phyloP scores from a whole-genome alignment of 768 basidiomycete species.

The Rhodotorula sphaerocarpa region DNA sequence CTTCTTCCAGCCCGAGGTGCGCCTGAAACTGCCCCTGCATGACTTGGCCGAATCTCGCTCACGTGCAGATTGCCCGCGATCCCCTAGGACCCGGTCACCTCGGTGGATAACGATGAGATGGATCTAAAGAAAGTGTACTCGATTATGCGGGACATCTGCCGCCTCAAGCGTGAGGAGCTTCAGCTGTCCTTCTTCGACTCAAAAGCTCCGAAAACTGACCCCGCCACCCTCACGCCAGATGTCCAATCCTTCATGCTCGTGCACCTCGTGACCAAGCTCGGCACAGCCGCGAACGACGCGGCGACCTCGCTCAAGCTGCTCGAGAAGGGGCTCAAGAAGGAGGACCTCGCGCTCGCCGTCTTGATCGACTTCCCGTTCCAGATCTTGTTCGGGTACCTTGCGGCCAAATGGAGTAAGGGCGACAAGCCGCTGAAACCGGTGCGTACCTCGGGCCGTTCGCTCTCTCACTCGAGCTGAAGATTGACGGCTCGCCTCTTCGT shows the following conservation, averaged over 20 bases:
- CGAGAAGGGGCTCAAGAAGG: constrained; percentile 89
- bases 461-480: background rate
- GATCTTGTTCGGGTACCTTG: constrained; percentile 86
- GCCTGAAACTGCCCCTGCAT: constrained; percentile 34
- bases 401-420: constrained; percentile 81
- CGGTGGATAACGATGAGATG: constrained; percentile 69
- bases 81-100: constrained; percentile 63
- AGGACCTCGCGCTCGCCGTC: constrained; percentile 90
- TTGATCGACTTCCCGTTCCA: constrained; percentile 97
- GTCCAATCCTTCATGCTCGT: constrained; percentile 77
- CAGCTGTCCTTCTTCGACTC: too few relatives aligned
- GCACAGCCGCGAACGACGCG: constrained; percentile 88
- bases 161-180: constrained; percentile 63
- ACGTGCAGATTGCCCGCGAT: too few relatives aligned
- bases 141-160: constrained; percentile 89
- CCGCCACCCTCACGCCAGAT: constrained; percentile 56
- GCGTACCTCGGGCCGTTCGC: background rate
- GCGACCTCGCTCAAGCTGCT: constrained; percentile 86
- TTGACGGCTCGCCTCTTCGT: background rate
- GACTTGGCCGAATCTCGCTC: background rate
- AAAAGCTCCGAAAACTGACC: background rate
- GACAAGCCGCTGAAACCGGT: constrained; percentile 63
- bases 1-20: constrained; percentile 79
- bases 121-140: constrained; percentile 82
- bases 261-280: constrained; percentile 85